Base-by-base conservation (phyloP, 306 rosid species). In the Trichosanthes cucumerina region DNA sequence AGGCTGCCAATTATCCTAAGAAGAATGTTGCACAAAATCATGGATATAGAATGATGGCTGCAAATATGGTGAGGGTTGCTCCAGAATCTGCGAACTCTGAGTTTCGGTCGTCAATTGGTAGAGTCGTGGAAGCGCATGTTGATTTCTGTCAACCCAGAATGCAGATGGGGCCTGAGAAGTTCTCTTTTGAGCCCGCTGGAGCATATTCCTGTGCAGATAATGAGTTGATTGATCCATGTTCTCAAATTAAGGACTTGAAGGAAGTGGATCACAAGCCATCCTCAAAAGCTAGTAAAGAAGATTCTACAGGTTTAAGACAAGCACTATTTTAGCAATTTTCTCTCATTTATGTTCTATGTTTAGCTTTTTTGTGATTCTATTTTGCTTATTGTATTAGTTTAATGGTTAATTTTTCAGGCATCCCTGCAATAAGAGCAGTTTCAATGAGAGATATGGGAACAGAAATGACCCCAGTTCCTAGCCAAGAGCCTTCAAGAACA, bases 391-490 rank as follows among this genome's bases (percentile, higher is more conserved):
- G n/a, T 10, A 31, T 15, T 13, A 26, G 49, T 13, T 23, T 13
- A 26, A 38, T 62, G 58, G 31, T 60, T 53, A 60, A 57, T 85
- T 70, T 18, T 89, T 83, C 86, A 94, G 98, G 82, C 24, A 62
- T 79, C 53, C 86, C 96, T 41, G 91, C 93, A 38, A 80, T 94
- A 34, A 89, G 97, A 86, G 88, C 97, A 6, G 98, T 94, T 41
- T 93, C 96, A 28, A 94, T 94, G 98, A 90, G 98, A 84, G 98
- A 94, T 59, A 94, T 92, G 97, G 98, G 98, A 85, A 94, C 98
- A 7, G 98, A 94, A 87, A 94, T 94, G 98, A 94, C 98, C 65
- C 98, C 98, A 0, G 85, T 82, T 66, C 82, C 96, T 79, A 94
- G 98, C 76, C 97, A 87, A 87, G 98, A 94, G 80, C 98, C 98